Evolutionary conservation across 768 basidiomycete genomes (phyloP).

Genomic region (Phanerochaete sordida): DNA sequence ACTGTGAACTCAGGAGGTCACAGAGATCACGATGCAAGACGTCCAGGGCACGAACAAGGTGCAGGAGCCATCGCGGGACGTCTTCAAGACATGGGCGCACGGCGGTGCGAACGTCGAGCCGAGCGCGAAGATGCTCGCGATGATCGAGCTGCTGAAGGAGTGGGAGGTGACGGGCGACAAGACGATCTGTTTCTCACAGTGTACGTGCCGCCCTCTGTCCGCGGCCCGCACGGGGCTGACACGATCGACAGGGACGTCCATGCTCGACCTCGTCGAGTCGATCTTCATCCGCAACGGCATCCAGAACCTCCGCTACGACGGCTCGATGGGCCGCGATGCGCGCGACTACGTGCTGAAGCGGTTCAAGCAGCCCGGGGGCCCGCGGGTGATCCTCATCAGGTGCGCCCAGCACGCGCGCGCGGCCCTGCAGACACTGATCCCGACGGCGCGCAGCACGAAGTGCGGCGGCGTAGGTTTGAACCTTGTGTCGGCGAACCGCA

Average conservation of each 20-base stretch:
- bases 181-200: constrained; percentile 69
- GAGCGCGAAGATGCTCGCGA: constrained; percentile 63
- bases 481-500: constrained; percentile 63
- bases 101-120: constrained; percentile 62
- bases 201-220: constrained; percentile 31
- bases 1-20: background rate
- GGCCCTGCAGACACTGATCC: background rate
- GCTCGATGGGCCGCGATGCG: constrained; percentile 55
- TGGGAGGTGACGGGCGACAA: constrained; percentile 64
- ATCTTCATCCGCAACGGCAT: constrained; percentile 58
- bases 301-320: constrained; percentile 59
- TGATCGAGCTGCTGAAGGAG: constrained; percentile 53
- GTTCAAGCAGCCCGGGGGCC: constrained; percentile 56
- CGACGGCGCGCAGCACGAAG: constrained; percentile 40
- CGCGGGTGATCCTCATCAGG: constrained; percentile 67
- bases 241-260: constrained; percentile 56
- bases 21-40: constrained; percentile 6
- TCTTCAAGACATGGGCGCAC: constrained; percentile 52
- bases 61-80: constrained; percentile 9
- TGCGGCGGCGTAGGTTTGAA: constrained; percentile 70
- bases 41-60: background rate
- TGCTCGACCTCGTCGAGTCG: constrained; percentile 65
- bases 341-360: constrained; percentile 47
- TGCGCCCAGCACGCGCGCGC: constrained; percentile 14
- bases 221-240: too few species aligned